phyloP scores from a whole-genome alignment of 2,329 filamentous ascomycete genomes.

The Lasiodiplodia gonubiensis region DNA sequence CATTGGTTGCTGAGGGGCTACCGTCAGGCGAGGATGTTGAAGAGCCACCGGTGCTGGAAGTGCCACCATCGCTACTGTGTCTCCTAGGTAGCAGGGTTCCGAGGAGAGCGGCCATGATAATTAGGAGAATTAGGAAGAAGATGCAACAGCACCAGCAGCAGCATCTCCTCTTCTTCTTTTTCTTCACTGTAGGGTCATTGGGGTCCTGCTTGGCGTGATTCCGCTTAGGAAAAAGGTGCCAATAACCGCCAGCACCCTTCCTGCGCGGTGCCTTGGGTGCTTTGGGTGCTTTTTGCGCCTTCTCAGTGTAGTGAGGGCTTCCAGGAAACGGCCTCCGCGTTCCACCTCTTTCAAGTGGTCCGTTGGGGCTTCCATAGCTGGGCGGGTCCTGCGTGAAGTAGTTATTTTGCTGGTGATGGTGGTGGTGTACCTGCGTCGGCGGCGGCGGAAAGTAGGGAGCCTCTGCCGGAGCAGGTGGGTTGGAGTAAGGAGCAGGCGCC shows the following conservation, averaged over 20 bases:
- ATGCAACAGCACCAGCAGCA: slow-evolving; percentile 44
- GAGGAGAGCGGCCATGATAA: slow-evolving; percentile 48
- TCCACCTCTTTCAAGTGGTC: slow-evolving; percentile 7
- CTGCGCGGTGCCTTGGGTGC: slow-evolving; percentile 16
- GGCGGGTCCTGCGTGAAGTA: slow-evolving; percentile 15
- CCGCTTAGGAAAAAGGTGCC: slow-evolving; percentile 16
- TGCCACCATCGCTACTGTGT: slow-evolving; percentile 46
- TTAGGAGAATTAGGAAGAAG: slow-evolving; percentile 43
- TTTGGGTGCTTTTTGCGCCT: slow-evolving; percentile 1
- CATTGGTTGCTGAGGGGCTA: slow-evolving; percentile 25
- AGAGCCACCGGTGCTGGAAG: slow-evolving; percentile 4
- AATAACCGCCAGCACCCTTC: slow-evolving; percentile 27
- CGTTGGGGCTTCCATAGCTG: slow-evolving; percentile 1
- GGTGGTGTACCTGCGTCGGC: slow-evolving; percentile 11
- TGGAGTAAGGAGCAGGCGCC: not conserved
- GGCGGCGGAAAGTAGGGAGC: slow-evolving; percentile 27
- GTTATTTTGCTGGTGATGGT: slow-evolving; percentile 12
- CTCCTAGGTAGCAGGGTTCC: slow-evolving; percentile 42
- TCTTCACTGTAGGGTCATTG: slow-evolving; percentile 35
- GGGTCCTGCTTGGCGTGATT: slow-evolving; percentile 11
- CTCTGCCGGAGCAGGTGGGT: slow-evolving; percentile 1
- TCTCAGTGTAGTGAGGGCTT: not conserved
- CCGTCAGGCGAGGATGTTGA: slow-evolving; percentile 21
- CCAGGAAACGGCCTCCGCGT: slow-evolving; percentile 22
- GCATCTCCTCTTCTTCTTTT: slow-evolving; percentile 41